phyloP scores from a whole-genome alignment of 2,329 filamentous ascomycete genomes.

The Sordariomycetes sp. region DNA sequence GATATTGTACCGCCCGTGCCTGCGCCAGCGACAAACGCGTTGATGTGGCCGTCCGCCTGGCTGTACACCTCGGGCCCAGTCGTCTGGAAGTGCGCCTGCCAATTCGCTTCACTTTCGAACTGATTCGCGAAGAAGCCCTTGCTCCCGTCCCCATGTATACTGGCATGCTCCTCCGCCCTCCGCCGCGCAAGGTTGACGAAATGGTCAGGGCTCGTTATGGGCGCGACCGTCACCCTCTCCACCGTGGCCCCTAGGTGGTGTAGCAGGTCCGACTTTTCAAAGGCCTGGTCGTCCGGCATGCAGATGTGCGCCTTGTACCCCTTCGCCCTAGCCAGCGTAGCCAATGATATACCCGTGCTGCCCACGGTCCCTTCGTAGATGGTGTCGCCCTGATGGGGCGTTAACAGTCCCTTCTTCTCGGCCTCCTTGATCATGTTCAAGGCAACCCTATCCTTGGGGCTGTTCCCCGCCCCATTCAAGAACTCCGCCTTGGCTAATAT shows the following conservation, averaged over 20 bases:
- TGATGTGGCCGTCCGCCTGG: conserved; percentile 65
- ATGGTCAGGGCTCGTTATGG: conserved; percentile 87
- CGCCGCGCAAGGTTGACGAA: conserved; percentile 87
- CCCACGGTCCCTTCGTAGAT: conserved; percentile 98
- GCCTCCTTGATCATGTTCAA: conserved; percentile 80
- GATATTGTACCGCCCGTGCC: conserved; percentile 92
- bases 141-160: conserved; percentile 45
- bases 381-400: conserved; percentile 76
- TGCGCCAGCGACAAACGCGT: conserved; percentile 88
- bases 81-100: conserved; percentile 67
- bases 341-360: conserved; percentile 90
- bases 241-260: conserved; percentile 87
- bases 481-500: conserved; percentile 96
- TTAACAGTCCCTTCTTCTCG: conserved; percentile 67
- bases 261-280: conserved; percentile 83
- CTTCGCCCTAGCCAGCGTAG: conserved; percentile 75
- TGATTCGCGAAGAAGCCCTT: conserved; percentile 92
- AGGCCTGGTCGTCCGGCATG: conserved; percentile 88
- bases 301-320: conserved; percentile 93
- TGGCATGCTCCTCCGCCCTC: conserved; percentile 67
- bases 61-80: conserved; percentile 85
- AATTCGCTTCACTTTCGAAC: conserved; percentile 89
- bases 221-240: conserved; percentile 80
- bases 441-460: conserved; percentile 91
- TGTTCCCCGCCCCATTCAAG: conserved; percentile 87